These are phyloP conservation scores for Echites panduratus DNA, from an alignment of 257 asterid species.

Conservation along the genomic window DNA sequence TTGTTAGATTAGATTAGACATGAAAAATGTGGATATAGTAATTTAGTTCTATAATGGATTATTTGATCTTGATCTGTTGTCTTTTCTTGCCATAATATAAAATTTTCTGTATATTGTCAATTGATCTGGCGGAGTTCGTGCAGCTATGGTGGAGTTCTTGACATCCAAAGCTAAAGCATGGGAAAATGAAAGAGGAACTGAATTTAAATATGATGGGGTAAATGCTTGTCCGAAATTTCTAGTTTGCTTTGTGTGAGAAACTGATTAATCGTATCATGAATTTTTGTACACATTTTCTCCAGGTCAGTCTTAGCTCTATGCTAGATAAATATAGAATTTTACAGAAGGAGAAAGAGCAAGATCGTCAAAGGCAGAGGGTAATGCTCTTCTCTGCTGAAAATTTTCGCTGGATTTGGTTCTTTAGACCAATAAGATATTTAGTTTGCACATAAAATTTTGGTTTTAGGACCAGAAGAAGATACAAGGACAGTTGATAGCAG, in stretches of 20 bases:
- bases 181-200: conserved; percentile 64
- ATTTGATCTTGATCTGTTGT: background rate
- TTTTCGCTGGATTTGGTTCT: background rate
- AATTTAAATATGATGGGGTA: conserved; percentile 83
- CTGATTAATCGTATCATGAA: background rate
- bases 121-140: conserved; percentile 1
- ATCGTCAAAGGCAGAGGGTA: conserved; percentile 81
- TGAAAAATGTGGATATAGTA: background rate
- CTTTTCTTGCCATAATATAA: background rate
- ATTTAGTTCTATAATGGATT: background rate
- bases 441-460: conserved; percentile 1
- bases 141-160: conserved; percentile 73
- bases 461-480: conserved; percentile 80
- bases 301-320: conserved; percentile 71
- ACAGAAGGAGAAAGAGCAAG: conserved; percentile 70
- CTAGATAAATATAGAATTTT: conserved; percentile 59
- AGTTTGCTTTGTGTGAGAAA: background rate
- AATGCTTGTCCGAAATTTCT: conserved; percentile 19
- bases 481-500: conserved; percentile 67
- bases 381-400: conserved; percentile 12
- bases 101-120: background rate
- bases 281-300: conserved; percentile 6
- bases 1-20: background rate
- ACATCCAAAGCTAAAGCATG: conserved; percentile 60
- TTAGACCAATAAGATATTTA: background rate